These are phyloP conservation scores for Nicotiana benthamiana DNA, from an alignment of 257 asterid genomes.

Conservation along the genomic window DNA sequence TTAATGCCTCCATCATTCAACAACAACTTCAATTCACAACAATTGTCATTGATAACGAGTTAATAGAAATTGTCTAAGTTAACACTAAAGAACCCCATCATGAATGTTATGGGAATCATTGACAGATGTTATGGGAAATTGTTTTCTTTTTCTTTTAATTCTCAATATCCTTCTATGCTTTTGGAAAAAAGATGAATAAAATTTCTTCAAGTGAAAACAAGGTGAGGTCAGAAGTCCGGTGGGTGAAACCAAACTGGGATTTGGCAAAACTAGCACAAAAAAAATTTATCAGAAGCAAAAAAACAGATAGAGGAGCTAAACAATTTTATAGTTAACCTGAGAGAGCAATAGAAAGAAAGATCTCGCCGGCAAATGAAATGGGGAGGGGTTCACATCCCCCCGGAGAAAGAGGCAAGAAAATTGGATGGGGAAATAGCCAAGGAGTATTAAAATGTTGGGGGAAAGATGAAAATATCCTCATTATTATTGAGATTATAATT, in stretches of 20 bases:
- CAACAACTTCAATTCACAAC: neutral
- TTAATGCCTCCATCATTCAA: neutral
- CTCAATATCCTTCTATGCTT: neutral
- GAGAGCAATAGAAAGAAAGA: neutral
- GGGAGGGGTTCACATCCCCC: neutral
- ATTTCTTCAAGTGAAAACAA: neutral
- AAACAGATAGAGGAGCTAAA: neutral
- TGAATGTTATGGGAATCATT: neutral
- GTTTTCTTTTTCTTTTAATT: neutral
- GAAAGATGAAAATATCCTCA: neutral
- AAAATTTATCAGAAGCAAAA: too few species aligned
- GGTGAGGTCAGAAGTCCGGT: neutral
- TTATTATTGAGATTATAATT: neutral
- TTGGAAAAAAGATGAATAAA: neutral
- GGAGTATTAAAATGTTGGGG: neutral
- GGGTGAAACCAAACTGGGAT: neutral
- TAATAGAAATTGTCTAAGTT: neutral
- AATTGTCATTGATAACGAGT: neutral
- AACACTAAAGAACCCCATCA: too few species aligned
- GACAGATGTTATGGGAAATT: neutral
- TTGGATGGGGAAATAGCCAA: neutral
- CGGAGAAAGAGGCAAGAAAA: neutral
- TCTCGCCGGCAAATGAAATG: neutral
- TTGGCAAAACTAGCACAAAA: too few species aligned
- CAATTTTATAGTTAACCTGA: neutral